Conservation (phyloP, 371 early-diverging fungal genomes). For the Coemansia sp. region DNA sequence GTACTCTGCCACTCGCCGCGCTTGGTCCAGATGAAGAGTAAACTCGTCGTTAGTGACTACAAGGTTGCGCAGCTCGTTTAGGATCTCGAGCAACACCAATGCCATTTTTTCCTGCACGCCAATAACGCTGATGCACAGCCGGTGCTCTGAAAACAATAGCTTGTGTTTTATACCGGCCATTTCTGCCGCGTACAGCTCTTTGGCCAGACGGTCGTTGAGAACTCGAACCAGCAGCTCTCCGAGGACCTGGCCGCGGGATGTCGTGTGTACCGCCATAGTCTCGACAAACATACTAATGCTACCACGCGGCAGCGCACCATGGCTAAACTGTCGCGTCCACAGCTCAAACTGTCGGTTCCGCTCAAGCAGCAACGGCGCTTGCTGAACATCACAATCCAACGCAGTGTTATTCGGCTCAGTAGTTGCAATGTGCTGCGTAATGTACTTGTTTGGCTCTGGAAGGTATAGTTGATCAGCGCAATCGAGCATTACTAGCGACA, state of each 20-base stretch:
- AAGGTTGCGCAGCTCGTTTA: background rate
- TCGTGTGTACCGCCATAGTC: background rate
- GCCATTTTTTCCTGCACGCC: background rate
- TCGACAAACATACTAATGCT: constrained; percentile 7
- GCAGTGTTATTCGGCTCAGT: background rate
- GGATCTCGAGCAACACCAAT: background rate
- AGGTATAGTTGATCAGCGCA: background rate
- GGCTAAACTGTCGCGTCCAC: constrained; percentile 91
- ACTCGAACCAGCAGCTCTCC: background rate
- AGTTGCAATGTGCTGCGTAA: background rate
- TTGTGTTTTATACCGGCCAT: background rate
- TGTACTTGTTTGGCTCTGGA: constrained; percentile 3
- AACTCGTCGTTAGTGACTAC: background rate
- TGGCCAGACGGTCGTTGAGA: background rate
- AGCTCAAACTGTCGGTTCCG: constrained; percentile 52
- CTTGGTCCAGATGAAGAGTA: background rate
- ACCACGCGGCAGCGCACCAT: constrained; percentile 14
- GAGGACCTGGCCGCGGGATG: background rate
- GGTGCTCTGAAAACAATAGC: background rate
- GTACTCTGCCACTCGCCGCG: too few species aligned
- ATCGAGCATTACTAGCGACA: background rate
- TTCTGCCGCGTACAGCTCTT: background rate
- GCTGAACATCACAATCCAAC: background rate
- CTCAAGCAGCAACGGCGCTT: constrained; percentile 48
- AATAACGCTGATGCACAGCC: background rate